These are phyloP conservation scores for Blastocystis sp. DNA, from an alignment of 352 stramenopile species.

Conservation along the genomic window DNA sequence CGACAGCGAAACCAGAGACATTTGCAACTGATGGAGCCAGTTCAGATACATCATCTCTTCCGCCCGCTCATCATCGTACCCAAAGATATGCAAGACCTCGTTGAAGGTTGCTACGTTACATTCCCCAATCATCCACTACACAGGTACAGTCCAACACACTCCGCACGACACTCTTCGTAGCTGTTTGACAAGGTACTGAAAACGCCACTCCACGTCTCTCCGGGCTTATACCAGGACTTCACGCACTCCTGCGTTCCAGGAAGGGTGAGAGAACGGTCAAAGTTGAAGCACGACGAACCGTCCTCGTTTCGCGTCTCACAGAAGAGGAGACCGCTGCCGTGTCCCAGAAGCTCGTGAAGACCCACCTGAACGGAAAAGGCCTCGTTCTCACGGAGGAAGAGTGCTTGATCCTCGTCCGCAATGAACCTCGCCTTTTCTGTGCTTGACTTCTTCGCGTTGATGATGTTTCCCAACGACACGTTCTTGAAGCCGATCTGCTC, in stretches of 20 bases:
- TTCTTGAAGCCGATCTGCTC: slow-evolving; percentile 60
- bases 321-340: slow-evolving; percentile 59
- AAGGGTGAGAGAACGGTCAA: slow-evolving; percentile 37
- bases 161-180: slow-evolving; percentile 59
- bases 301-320: not conserved
- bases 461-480: slow-evolving; percentile 58
- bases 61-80: slow-evolving; percentile 54
- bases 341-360: slow-evolving; percentile 58
- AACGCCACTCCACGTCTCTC: slow-evolving; percentile 58
- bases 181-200: slow-evolving; percentile 56
- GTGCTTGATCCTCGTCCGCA: slow-evolving; percentile 56
- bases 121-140: not conserved
- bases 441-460: slow-evolving; percentile 27
- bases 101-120: slow-evolving; percentile 28
- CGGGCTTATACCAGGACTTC: slow-evolving; percentile 57
- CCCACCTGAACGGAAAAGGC: slow-evolving; percentile 59
- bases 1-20: slow-evolving; percentile 57
- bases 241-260: slow-evolving; percentile 28
- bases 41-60: slow-evolving; percentile 59
- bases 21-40: slow-evolving; percentile 54
- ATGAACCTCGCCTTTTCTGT: slow-evolving; percentile 56
- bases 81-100: slow-evolving; percentile 58
- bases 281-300: slow-evolving; percentile 15
- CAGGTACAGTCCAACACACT: slow-evolving; percentile 59
- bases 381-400: slow-evolving; percentile 56